Evolutionary conservation across 371 early-diverging fungal species (phyloP), one percentile per base, ranked within the genome.

Genomic region (Spiromyces aspiralis): DNA sequence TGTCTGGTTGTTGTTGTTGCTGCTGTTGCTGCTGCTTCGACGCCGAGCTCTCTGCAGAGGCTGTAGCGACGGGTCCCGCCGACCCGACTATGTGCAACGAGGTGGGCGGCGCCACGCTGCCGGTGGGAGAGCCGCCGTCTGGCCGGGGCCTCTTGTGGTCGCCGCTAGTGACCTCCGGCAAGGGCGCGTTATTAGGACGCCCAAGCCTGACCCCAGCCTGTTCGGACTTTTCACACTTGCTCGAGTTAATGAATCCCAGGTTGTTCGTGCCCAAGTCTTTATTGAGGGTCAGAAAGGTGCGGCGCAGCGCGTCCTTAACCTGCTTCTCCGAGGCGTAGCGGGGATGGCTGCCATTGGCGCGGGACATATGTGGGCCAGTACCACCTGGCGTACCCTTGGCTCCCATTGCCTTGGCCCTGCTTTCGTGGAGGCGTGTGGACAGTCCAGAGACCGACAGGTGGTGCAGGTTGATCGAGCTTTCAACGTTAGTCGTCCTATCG

Each of bases 231-330:
- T n/a, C n/a, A n/a, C n/a, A n/a, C n/a, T n/a, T n/a, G n/a, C n/a
- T n/a, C n/a, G n/a, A n/a, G n/a, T n/a, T n/a, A n/a, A n/a, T n/a
- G 16, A 35, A 10, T 35, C 35, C 35, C 35, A 35, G 59, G 47
- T 57, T 67, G 45, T 51, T 65, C 48, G 47, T 72, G 21, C 86
- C 85, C 25, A 86, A 69, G 23, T 86, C 81, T 47, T 82, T 79
- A 62, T 90, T 85, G 26, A 87, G 63, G 0, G 77, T 73, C 46
- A 90, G 62, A 56, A 90, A 90, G 0, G 84, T 77, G 23, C 87
- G 75, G n/a, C 69, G 63, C 25, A 69, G 26, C 1, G 69, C 67
- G 1, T 63, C 67, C 42, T 66, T 63, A 0, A 69, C 58, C 48
- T 60, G 59, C 16, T 35, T 35, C 35, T 10, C 35, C 16, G 35